A percentile compares a stretch with the other conserved stretches of the same genome.
phyloP scores from a whole-genome alignment of 2,329 filamentous ascomycete species.

The Aspergillus latus region DNA sequence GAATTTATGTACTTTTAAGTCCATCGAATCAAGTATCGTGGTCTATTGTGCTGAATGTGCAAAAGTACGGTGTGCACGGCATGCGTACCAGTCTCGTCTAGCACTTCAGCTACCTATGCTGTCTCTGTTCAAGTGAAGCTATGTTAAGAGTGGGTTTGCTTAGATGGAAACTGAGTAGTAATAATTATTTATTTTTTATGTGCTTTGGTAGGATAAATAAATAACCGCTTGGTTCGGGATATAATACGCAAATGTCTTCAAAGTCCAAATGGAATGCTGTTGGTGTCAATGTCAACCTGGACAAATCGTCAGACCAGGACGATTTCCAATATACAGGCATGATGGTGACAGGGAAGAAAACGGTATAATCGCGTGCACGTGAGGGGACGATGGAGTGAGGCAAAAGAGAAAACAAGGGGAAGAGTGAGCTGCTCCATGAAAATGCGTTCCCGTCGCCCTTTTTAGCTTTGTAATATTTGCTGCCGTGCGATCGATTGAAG shows the following conservation, averaged over 20 bases:
- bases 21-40: not conserved
- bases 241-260: constrained; percentile 29
- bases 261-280: constrained; percentile 21
- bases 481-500: constrained; percentile 27
- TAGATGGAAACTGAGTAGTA: not conserved
- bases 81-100: no score
- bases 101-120: no score
- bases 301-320: constrained; percentile 27
- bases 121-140: no score
- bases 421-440: constrained; percentile 33
- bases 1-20: not conserved
- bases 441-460: constrained; percentile 32
- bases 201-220: constrained; percentile 13
- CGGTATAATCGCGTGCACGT: not conserved
- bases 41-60: not conserved
- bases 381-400: constrained; percentile 19
- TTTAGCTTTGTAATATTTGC: constrained; percentile 12
- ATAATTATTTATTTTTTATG: constrained; percentile 4
- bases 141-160: no score
- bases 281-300: constrained; percentile 17
- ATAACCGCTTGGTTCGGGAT: constrained; percentile 27
- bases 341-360: constrained; percentile 16
- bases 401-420: constrained; percentile 18
- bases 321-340: constrained; percentile 26
- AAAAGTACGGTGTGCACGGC: not conserved